Conservation (phyloP, 2,329 filamentous ascomycete species). For the Phyllosticta citribraziliensis region DNA sequence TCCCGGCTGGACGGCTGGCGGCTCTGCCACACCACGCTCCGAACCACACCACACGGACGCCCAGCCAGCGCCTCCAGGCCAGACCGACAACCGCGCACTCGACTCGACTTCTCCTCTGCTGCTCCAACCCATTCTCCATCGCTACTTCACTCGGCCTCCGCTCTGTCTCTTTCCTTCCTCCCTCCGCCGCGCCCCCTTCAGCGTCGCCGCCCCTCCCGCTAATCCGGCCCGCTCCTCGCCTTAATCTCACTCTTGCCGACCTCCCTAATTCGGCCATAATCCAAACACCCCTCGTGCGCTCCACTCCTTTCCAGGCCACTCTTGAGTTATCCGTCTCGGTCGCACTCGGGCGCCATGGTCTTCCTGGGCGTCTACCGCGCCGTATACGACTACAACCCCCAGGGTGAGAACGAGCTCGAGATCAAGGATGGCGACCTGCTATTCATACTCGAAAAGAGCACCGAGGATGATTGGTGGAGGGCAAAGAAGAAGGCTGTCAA, state of each 20-base stretch:
- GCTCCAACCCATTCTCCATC: not conserved
- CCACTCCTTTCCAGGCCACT: constrained; percentile 55
- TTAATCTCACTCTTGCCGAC: not conserved
- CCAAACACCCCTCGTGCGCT: not conserved
- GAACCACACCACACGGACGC: not conserved
- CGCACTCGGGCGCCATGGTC: constrained; percentile 50
- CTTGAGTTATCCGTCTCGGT: constrained; percentile 25
- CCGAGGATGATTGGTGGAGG: constrained; percentile 81
- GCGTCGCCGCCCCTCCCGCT: not conserved
- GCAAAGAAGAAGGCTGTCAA: constrained; percentile 71
- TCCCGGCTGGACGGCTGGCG: not conserved
- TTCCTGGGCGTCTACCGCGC: constrained; percentile 88
- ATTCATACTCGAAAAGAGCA: constrained; percentile 75
- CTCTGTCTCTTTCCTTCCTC: not conserved
- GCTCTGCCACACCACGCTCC: not conserved
- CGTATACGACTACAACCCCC: constrained; percentile 84
- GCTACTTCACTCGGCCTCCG: not conserved
- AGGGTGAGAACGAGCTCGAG: constrained; percentile 74
- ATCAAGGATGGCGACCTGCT: constrained; percentile 81
- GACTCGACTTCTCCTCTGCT: not conserved
- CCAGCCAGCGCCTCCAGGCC: not conserved
- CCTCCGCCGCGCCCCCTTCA: not conserved
- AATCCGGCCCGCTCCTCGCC: not conserved
- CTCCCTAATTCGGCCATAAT: not conserved
- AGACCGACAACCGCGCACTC: not conserved